Evolutionary conservation across 352 stramenopile species (phyloP).

Genomic region (Phytophthora tentaculata): DNA sequence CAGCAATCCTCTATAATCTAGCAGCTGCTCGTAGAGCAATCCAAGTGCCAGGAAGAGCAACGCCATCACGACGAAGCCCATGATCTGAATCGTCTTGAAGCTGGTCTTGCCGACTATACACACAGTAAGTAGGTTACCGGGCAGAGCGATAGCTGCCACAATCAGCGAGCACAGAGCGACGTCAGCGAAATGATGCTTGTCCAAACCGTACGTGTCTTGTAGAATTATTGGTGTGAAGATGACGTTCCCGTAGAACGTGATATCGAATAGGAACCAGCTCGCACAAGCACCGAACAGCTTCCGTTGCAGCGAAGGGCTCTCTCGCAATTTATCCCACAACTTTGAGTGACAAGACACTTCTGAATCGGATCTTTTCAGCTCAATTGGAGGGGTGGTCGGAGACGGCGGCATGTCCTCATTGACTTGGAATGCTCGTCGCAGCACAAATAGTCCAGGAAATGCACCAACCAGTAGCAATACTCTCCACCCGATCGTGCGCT

Average conservation of each 20-base stretch:
- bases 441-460: conserved; percentile 65
- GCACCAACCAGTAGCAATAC: conserved; percentile 61
- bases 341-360: conserved; percentile 29
- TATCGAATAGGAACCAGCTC: conserved; percentile 94
- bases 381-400: conserved; percentile 19
- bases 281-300: conserved; percentile 82
- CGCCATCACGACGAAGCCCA: conserved; percentile 77
- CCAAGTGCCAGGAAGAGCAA: conserved; percentile 71
- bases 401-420: conserved; percentile 38
- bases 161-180: conserved; percentile 72
- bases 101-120: conserved; percentile 68
- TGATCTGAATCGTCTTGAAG: conserved; percentile 83
- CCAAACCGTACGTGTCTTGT: conserved; percentile 68
- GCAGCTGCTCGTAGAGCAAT: conserved; percentile 56
- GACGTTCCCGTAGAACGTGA: conserved; percentile 91
- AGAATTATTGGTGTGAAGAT: conserved; percentile 89
- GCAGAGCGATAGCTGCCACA: conserved; percentile 73
- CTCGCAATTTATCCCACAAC: conserved; percentile 42
- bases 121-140: conserved; percentile 73
- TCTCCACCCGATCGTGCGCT: conserved; percentile 51
- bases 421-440: conserved; percentile 56
- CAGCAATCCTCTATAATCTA: conserved; percentile 49
- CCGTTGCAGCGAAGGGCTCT: conserved; percentile 40
- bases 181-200: conserved; percentile 60
- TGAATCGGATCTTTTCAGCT: conserved; percentile 19